Percentiles rank a stretch among this genome's conserved stretches.
Conservation (phyloP, 768 basidiomycete genomes). For the Pulveroboletus sp. region DNA sequence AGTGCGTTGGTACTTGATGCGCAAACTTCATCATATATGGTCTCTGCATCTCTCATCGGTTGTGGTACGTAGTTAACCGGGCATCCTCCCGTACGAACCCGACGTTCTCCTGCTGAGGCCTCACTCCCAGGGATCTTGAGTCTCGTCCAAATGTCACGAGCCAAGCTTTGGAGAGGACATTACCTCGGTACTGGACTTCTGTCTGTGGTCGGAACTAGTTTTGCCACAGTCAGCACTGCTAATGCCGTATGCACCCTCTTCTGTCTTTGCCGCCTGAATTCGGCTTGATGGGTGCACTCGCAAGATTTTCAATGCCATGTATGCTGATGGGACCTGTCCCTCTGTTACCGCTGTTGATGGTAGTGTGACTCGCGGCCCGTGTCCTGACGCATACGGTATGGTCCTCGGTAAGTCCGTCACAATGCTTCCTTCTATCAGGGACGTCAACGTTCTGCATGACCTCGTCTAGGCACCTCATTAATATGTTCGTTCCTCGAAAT, state of each 20-base stretch:
- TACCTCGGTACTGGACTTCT: conserved; percentile 78
- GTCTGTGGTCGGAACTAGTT: conserved; percentile 78
- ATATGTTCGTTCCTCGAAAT: conserved; percentile 80
- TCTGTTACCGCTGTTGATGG: conserved; percentile 55
- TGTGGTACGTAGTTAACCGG: conserved; percentile 46
- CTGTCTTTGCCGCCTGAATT: not conserved
- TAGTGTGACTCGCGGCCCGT: conserved; percentile 50
- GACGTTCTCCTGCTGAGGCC: not conserved
- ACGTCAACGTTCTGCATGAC: not conserved
- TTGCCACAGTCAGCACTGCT: conserved; percentile 72
- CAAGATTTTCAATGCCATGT: conserved; percentile 73
- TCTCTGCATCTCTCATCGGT: conserved; percentile 77
- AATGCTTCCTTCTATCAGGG: not conserved
- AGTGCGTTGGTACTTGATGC: conserved; percentile 55
- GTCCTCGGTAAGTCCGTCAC: conserved; percentile 49
- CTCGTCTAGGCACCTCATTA: conserved; percentile 57
- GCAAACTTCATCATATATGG: conserved; percentile 65
- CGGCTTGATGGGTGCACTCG: not conserved
- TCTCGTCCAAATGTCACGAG: conserved; percentile 72
- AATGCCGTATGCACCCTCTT: conserved; percentile 44
- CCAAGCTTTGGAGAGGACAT: conserved; percentile 57
- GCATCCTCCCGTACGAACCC: not conserved
- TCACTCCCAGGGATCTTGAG: conserved; percentile 58
- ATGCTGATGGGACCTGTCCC: conserved; percentile 73
- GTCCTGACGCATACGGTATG: conserved; percentile 79